A percentile compares a stretch with the other conserved stretches of the same genome.
Evolutionary conservation across 2,329 filamentous ascomycete genomes (phyloP).

Genomic region (Calonectria hongkongensis): DNA sequence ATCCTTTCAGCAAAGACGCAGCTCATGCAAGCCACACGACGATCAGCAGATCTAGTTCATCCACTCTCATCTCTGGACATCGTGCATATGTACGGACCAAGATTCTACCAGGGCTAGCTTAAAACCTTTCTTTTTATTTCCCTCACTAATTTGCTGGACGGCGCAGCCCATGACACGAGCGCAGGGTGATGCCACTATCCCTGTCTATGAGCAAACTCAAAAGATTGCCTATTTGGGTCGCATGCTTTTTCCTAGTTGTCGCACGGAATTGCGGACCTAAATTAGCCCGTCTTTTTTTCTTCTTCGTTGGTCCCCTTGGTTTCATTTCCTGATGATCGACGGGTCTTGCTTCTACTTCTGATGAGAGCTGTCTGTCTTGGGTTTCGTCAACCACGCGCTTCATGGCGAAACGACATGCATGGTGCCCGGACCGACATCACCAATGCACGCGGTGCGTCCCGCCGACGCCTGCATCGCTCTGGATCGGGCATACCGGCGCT

Average conservation of each 20-base stretch:
- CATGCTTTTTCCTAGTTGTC: background rate
- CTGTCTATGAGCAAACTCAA: slow-evolving; percentile 25
- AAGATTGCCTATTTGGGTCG: slow-evolving; percentile 8
- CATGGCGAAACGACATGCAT: background rate
- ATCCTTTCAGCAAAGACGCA: background rate
- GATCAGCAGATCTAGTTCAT: background rate
- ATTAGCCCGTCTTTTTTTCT: background rate
- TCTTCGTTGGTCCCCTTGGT: background rate
- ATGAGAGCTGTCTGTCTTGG: background rate
- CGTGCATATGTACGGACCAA: background rate
- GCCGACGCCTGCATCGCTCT: background rate
- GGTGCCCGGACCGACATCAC: background rate
- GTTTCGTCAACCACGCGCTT: background rate
- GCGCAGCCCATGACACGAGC: background rate
- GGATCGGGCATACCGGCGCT: background rate
- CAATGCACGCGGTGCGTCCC: background rate
- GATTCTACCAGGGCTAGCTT: background rate
- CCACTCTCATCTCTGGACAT: background rate
- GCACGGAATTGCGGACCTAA: background rate
- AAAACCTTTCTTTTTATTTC: background rate
- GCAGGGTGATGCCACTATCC: slow-evolving; percentile 17
- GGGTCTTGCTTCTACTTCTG: background rate
- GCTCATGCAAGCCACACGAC: slow-evolving; percentile 12
- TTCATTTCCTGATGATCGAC: background rate
- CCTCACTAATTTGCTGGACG: slow-evolving; percentile 1